Evolutionary conservation across 805 yeast genomes (phyloP), one percentile per base, ranked within the genome.

Genomic region (Barnettozyma salicaria): DNA sequence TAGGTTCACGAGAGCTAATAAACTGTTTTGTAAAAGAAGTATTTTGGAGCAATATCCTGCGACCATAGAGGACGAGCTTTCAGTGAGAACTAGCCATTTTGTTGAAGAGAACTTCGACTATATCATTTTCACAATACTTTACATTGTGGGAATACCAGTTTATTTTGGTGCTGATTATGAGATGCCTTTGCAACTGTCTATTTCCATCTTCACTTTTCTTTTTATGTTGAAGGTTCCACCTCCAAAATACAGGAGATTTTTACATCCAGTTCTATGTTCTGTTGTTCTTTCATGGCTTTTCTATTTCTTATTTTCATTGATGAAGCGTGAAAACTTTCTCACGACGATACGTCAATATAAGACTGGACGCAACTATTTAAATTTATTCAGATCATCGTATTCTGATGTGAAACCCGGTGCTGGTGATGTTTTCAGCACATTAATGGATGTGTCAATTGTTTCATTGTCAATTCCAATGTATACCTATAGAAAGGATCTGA

Each of bases 381-480:
- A 69, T 39, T 63, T 84, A 19, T 80, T 81, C 55, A 70, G 70
- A 47, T 55, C 61, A 19, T 36, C 32, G 28, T 19, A 20, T 6
- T 45, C 34, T 13, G 39, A 41, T 7, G 53, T 58, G 16, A 70
- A 76, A 72, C 92, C 94, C 1, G 95, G 95, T 0, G 84, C 89
- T 11, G 95, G 95, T 3, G 94, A 84, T 52, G 64, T 84, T 13
- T 65, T 84, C 27, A 55, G 78, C 6, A 71, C 88, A 0, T 56
- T 83, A 46, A 78, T 84, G 81, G 92, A 83, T 50, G 70, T 81
- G 7, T 74, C 87, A 2, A 84, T 84, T 57, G 88, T 81, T 1
- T 74, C 90, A 2, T 64, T 84, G 29, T 73, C 89, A 17, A 60
- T 84, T 34, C 88, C 95, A 4, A 80, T 84, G 86, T 84, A 71